Evolutionary conservation across 176 grass and related monocot genomes (phyloP).

Genomic region (Phoenix roebelenii): DNA sequence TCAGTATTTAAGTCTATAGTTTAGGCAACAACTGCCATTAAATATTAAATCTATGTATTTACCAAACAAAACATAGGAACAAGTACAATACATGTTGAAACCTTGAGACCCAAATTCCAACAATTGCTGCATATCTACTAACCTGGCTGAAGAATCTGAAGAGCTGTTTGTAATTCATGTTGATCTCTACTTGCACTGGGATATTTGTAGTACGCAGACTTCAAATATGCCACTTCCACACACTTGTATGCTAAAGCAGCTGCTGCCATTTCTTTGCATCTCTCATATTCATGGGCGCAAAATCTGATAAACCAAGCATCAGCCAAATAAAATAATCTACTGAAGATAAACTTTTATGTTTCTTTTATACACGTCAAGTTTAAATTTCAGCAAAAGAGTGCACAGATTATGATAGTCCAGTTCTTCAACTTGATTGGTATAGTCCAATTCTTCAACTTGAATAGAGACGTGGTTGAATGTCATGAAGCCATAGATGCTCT

Average conservation of each 20-base stretch:
- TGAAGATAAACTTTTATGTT: background rate
- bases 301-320: conserved; percentile 38
- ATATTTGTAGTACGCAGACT: conserved; percentile 75
- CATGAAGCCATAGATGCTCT: too few relatives aligned
- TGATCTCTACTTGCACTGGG: conserved; percentile 59
- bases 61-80: too few relatives aligned
- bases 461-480: too few relatives aligned
- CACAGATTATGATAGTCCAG: too few relatives aligned
- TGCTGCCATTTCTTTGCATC: conserved; percentile 67
- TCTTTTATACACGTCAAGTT: background rate
- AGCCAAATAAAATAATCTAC: background rate
- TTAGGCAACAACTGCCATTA: too few relatives aligned
- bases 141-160: conserved; percentile 67
- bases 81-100: too few relatives aligned
- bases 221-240: conserved; percentile 91
- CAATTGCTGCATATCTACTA: background rate
- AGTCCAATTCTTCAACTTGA: too few relatives aligned
- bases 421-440: too few relatives aligned
- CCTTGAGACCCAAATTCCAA: background rate
- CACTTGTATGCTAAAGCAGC: conserved; percentile 94
- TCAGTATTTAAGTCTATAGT: too few relatives aligned
- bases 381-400: too few relatives aligned
- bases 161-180: conserved; percentile 61
- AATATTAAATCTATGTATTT: too few relatives aligned
- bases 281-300: conserved; percentile 69